These are phyloP conservation scores for Flaveria bidentis DNA, from an alignment of 129 eudicot species.

Conservation along the genomic window DNA sequence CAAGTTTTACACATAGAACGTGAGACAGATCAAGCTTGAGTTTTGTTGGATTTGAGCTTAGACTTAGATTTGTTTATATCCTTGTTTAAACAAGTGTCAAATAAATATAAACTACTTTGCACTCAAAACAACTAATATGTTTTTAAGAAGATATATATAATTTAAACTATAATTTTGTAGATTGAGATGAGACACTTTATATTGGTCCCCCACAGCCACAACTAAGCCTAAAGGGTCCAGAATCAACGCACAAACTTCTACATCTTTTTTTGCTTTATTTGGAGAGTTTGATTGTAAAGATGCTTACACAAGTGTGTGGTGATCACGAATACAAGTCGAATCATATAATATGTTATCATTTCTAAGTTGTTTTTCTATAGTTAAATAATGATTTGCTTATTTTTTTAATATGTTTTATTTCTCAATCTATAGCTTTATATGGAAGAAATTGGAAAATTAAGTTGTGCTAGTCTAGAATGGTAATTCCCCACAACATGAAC, in stretches of 20 bases:
- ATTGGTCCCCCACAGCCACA: slow-evolving; percentile 25
- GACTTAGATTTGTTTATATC: background rate
- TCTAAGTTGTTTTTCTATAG: background rate
- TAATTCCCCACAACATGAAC: no score
- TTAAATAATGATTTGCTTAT: background rate
- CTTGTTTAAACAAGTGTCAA: background rate
- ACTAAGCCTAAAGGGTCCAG: slow-evolving; percentile 9
- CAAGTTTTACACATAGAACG: background rate
- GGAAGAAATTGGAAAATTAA: no score
- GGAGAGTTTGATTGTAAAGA: slow-evolving; percentile 4
- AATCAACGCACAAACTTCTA: slow-evolving; percentile 13
- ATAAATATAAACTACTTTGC: background rate
- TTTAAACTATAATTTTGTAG: slow-evolving; percentile 2
- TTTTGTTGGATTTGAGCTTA: background rate
- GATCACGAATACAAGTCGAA: background rate
- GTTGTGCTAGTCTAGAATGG: no score
- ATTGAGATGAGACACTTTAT: slow-evolving; percentile 1
- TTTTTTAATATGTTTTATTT: no score
- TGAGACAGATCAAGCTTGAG: background rate
- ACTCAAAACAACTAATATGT: background rate
- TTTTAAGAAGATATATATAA: background rate
- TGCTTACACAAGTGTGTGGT: background rate
- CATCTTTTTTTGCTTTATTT: background rate
- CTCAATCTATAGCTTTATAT: no score
- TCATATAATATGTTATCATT: background rate